Conservation (phyloP, 345 rosid genomes). For the Hypericum androsaemum region DNA sequence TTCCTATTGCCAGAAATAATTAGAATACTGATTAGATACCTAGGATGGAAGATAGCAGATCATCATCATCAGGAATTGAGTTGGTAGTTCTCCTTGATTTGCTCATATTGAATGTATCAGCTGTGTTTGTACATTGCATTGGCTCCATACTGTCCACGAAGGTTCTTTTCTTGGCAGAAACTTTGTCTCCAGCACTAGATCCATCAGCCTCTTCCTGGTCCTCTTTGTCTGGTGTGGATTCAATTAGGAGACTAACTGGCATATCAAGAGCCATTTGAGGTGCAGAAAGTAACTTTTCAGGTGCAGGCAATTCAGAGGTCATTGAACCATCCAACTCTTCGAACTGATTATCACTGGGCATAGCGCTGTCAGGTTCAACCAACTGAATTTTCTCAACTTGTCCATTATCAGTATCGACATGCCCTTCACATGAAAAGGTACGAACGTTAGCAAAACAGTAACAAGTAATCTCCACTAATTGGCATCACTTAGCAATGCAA, state of each 20-base stretch:
- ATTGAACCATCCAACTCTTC: constrained; percentile 25
- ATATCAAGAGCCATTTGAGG: constrained; percentile 35
- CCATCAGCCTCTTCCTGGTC: constrained; percentile 27
- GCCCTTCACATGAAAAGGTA: constrained; percentile 25
- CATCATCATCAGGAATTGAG: constrained; percentile 90
- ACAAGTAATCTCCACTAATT: background rate
- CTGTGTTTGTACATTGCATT: constrained; percentile 51
- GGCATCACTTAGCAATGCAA: constrained; percentile 10
- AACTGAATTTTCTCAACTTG: constrained; percentile 31
- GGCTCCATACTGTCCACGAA: constrained; percentile 65
- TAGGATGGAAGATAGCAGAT: constrained; percentile 85
- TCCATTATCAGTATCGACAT: constrained; percentile 16
- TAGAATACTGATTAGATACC: constrained; percentile 35
- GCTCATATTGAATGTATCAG: constrained; percentile 54
- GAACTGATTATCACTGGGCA: constrained; percentile 27
- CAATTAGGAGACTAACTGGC: constrained; percentile 39
- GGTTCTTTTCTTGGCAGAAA: constrained; percentile 66
- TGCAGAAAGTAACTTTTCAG: constrained; percentile 65
- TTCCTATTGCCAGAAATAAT: background rate
- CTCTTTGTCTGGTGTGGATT: constrained; percentile 58
- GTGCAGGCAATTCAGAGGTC: constrained; percentile 50
- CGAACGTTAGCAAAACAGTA: constrained; percentile 1
- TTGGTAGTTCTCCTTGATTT: constrained; percentile 46
- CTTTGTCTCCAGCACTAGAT: constrained; percentile 29
- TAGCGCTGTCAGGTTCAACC: constrained; percentile 25